A percentile compares a stretch with the other conserved stretches of the same genome.
These are phyloP conservation scores for Pleurotus djamor DNA, from an alignment of 768 basidiomycete species.

Conservation along the genomic window DNA sequence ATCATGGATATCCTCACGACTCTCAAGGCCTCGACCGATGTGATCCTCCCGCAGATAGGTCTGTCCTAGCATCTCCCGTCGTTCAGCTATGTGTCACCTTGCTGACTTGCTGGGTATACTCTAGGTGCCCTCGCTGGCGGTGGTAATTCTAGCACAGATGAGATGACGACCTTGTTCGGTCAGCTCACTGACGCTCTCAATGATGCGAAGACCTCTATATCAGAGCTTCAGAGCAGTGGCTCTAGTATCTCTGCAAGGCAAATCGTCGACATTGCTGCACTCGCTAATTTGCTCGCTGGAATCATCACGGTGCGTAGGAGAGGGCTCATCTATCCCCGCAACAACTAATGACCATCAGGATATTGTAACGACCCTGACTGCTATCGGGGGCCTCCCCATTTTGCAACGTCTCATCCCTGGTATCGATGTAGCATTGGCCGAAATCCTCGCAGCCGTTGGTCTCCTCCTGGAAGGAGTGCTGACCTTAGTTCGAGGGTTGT, in stretches of 20 bases:
- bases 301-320: constrained; percentile 17
- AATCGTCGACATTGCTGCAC: constrained; percentile 13
- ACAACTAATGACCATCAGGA: not conserved
- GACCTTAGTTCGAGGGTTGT: not conserved
- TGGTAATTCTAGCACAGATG: constrained; percentile 15
- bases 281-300: constrained; percentile 20
- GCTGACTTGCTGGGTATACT: not conserved
- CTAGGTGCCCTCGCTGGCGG: constrained; percentile 7
- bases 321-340: not conserved
- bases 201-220: constrained; percentile 16
- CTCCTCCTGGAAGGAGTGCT: not conserved
- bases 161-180: constrained; percentile 17
- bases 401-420: not conserved
- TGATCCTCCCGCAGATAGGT: constrained; percentile 19
- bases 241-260: constrained; percentile 7
- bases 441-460: not conserved
- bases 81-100: not conserved
- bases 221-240: constrained; percentile 8
- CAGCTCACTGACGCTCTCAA: constrained; percentile 18
- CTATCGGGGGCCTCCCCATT: not conserved
- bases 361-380: not conserved
- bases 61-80: not conserved
- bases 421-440: not conserved
- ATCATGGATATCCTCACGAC: constrained; percentile 15
- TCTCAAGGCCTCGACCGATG: constrained; percentile 14